These are phyloP conservation scores for Wallacemonas collosoma DNA, from an alignment of 208 protist species.

Conservation along the genomic window DNA sequence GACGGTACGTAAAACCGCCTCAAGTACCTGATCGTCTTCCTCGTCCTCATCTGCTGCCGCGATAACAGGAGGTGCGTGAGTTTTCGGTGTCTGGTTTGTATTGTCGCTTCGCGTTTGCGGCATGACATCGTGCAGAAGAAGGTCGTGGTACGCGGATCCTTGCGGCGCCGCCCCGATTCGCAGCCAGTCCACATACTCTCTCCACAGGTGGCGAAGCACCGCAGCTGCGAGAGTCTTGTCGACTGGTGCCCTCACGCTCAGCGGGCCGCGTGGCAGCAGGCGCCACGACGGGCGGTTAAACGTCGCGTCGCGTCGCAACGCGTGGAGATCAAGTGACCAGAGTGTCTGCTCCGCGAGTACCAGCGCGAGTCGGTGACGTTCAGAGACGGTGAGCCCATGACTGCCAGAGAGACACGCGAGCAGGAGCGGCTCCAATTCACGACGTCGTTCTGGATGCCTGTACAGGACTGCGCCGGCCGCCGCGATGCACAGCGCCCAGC, in stretches of 20 bases:
- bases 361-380: background rate
- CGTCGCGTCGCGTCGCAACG: background rate
- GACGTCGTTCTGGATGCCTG: background rate
- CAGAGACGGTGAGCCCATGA: background rate
- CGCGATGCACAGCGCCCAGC: slow-evolving; percentile 19
- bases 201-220: background rate
- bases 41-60: too few species aligned
- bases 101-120: too few species aligned
- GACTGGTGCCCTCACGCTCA: background rate
- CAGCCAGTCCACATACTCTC: background rate
- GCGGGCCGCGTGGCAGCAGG: background rate
- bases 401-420: background rate
- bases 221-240: background rate
- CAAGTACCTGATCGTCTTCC: too few species aligned
- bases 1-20: background rate
- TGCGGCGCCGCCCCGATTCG: background rate
- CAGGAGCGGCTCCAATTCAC: background rate
- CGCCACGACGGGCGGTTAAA: background rate
- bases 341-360: slow-evolving; percentile 1
- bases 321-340: background rate
- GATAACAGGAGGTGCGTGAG: too few species aligned
- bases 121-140: background rate
- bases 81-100: too few species aligned
- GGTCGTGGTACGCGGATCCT: background rate
- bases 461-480: slow-evolving; percentile 17